Base-by-base conservation (phyloP, 352 stramenopile genomes). In the Globisporangium alternatum region DNA sequence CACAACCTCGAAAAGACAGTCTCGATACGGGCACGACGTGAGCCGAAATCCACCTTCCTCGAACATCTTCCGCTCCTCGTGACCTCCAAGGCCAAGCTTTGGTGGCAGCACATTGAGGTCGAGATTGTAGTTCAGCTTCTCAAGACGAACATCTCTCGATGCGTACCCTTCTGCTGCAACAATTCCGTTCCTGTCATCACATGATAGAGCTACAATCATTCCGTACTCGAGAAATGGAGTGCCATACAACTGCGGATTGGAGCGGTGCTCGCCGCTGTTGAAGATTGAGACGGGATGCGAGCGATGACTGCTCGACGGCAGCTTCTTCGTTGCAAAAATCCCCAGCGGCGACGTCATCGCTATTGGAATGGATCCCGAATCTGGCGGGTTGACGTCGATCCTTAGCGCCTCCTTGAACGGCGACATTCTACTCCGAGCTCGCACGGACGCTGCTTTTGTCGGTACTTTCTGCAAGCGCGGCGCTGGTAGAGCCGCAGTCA, bases 1-100 rank as follows among this genome's bases (percentile, higher is more conserved):
- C 9, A 91, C 72, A 25, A 91, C 65, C 55, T 90, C 81, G 37
- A 92, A 92, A 55, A 90, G 58, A 22, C 83, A 90, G 58, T 92
- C 81, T 31, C 75, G 76, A 60, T 81, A 89, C 17, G 81, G 69
- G 56, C 83, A 88, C 48, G 60, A 62, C n/a, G 86, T 56, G 25
- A 84, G 61, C 7, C 75, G 65, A 30, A 81, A 72, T 2, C 71
- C 67, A 52, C 74, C 67, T 8, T 78, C 65, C 0, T 67, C 66
- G 64, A 81, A 80, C 41, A 75, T 54, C 28, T 71, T 70, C 15
- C 69, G 70, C 47, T 86, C 78, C 15, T 86, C 78, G 17, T 66
- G 66, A 0, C 78, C 72, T 13, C 78, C 75, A 12, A 88, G 55
- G 3, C 80, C 81, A 28, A 90, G 67, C 43, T 81, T 84, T 8